phyloP scores from a whole-genome alignment of 208 protist species.

The Blastocrithidia nonstop region DNA sequence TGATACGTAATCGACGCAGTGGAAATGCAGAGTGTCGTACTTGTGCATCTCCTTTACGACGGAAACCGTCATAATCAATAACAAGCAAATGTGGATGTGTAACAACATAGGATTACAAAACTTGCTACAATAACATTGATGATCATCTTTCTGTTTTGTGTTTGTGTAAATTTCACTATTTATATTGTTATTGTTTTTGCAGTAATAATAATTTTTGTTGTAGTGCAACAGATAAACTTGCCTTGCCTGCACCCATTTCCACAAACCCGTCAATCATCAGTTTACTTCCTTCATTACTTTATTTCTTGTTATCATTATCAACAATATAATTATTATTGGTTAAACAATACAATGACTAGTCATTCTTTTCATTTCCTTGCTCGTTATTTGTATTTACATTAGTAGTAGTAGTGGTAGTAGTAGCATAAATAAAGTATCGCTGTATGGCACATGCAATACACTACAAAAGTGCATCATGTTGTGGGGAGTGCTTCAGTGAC shows the following conservation, averaged over 20 bases:
- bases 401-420: background rate
- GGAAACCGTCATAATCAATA: slow-evolving; percentile 49
- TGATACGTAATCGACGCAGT: slow-evolving; percentile 42
- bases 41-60: slow-evolving; percentile 48
- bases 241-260: slow-evolving; percentile 67
- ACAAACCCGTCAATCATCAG: slow-evolving; percentile 16
- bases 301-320: background rate
- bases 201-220: slow-evolving; percentile 28
- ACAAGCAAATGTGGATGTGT: slow-evolving; percentile 23
- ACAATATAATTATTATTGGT: background rate
- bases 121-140: background rate
- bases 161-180: background rate
- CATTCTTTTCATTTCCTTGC: background rate
- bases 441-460: slow-evolving; percentile 19
- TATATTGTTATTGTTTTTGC: background rate
- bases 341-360: background rate
- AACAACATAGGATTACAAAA: slow-evolving; percentile 3
- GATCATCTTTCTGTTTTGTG: background rate
- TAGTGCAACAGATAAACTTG: slow-evolving; percentile 44
- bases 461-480: slow-evolving; percentile 34
- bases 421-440: slow-evolving; percentile 6
- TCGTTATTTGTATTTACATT: background rate
- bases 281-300: background rate
- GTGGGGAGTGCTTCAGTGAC: slow-evolving; percentile 48
- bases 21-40: slow-evolving; percentile 27